Conservation (phyloP, 2,329 filamentous ascomycete species). For the Xylaria sp. region DNA sequence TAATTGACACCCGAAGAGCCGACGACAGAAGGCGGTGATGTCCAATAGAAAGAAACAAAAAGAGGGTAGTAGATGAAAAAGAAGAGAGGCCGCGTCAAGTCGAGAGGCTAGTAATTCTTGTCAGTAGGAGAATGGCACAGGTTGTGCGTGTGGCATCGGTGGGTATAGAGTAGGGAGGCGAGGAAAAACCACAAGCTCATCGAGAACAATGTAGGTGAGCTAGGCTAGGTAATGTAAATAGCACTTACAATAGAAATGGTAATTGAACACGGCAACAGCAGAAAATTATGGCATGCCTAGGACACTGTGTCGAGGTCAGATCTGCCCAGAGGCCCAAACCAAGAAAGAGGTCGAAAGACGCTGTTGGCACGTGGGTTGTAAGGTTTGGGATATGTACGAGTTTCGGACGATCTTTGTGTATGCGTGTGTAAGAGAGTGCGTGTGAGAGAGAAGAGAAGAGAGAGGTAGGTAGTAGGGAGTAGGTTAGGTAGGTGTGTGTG, state of each 20-base stretch:
- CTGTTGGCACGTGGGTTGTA: neutral
- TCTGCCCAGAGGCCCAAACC: neutral
- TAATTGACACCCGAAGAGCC: conserved; percentile 30
- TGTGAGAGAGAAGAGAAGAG: neutral
- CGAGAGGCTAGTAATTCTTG: conserved; percentile 19
- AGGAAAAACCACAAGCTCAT: conserved; percentile 30
- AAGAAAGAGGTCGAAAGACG: conserved; percentile 6
- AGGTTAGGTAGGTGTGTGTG: neutral
- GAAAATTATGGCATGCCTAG: neutral
- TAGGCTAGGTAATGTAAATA: neutral
- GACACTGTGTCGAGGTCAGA: conserved; percentile 8
- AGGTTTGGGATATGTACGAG: neutral
- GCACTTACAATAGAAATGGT: conserved; percentile 20
- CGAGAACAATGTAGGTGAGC: conserved; percentile 2
- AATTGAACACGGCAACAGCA: conserved; percentile 2
- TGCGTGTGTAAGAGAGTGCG: conserved; percentile 8
- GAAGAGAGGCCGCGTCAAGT: conserved; percentile 8
- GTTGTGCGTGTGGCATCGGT: conserved; percentile 21
- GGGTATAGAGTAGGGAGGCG: conserved; percentile 28
- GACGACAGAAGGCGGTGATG: conserved; percentile 22
- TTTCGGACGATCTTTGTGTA: neutral
- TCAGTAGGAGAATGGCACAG: conserved; percentile 21
- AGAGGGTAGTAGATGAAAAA: conserved; percentile 8
- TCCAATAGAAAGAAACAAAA: conserved; percentile 24
- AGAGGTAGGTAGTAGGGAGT: conserved; percentile 1